Conservation (phyloP, 2,329 filamentous ascomycete species). For the Aspergillus novoparasiticus region DNA sequence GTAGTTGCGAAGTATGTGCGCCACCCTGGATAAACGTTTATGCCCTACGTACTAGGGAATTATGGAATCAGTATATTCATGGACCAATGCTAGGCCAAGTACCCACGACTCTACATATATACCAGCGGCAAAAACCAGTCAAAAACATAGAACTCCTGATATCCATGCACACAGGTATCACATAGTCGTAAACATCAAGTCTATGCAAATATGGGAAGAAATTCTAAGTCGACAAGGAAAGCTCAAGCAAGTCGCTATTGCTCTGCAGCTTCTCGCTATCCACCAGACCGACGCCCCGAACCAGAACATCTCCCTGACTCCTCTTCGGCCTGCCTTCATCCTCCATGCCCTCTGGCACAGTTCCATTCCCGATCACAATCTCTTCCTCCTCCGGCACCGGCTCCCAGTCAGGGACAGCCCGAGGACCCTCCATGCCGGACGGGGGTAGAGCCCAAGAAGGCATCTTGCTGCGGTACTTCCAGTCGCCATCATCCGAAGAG, state of each 20-base stretch:
- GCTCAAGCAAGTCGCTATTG: not conserved
- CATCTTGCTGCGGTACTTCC: constrained; percentile 84
- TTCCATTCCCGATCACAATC: constrained; percentile 41
- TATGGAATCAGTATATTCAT: not conserved
- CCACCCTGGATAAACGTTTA: not conserved
- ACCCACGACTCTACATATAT: not conserved
- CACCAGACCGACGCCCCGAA: constrained; percentile 39
- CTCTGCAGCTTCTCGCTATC: constrained; percentile 20
- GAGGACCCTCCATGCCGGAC: constrained; percentile 69
- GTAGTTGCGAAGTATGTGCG: not conserved
- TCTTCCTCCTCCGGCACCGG: constrained; percentile 41
- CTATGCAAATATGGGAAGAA: not conserved
- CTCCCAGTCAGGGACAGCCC: constrained; percentile 58
- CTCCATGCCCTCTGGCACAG: constrained; percentile 29
- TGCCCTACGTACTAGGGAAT: not conserved
- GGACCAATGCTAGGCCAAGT: not conserved
- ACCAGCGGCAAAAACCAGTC: not conserved
- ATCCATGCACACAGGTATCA: constrained; percentile 3
- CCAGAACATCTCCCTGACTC: constrained; percentile 25
- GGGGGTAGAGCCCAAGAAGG: constrained; percentile 88
- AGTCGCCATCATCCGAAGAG: constrained; percentile 77
- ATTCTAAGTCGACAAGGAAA: not conserved
- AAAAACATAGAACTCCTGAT: not conserved
- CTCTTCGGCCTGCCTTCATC: constrained; percentile 21
- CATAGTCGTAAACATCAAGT: not conserved